A percentile compares a stretch with the other conserved stretches of the same genome.
phyloP scores from a whole-genome alignment of 140 eudicot species.

The Oenanthe javanica region DNA sequence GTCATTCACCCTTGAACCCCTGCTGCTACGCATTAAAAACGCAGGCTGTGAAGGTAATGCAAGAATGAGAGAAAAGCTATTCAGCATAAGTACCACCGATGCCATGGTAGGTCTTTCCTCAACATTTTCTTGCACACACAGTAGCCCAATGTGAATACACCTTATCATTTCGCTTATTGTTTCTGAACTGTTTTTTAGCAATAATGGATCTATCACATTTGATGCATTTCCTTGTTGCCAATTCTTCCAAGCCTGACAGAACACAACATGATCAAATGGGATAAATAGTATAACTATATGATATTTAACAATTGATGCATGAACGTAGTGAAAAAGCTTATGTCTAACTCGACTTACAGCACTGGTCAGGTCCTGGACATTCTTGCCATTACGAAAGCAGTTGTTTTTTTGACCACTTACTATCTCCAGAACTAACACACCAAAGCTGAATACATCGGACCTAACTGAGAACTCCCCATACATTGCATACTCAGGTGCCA shows the following conservation, averaged over 20 bases:
- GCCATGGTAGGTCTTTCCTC: conserved; percentile 59
- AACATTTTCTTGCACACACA: conserved; percentile 47
- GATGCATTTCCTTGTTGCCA: conserved; percentile 29
- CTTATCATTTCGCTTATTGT: conserved; percentile 18
- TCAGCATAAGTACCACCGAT: conserved; percentile 29
- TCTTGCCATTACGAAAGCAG: not conserved
- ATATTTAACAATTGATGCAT: not conserved
- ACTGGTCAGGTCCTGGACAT: not conserved
- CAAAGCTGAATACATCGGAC: conserved; percentile 7
- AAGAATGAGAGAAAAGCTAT: not conserved
- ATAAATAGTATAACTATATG: not conserved
- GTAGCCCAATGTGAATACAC: conserved; percentile 41
- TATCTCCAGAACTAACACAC: not conserved
- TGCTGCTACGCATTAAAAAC: not conserved
- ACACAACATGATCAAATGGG: not conserved
- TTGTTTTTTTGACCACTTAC: not conserved
- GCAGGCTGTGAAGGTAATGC: not conserved
- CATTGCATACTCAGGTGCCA: conserved; percentile 6
- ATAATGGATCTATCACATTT: conserved; percentile 24
- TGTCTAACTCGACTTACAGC: conserved; percentile 1
- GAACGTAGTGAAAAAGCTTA: not conserved
- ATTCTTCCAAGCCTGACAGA: conserved; percentile 36
- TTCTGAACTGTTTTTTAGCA: conserved; percentile 12
- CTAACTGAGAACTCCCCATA: not conserved
- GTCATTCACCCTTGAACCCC: not conserved